phyloP scores from a whole-genome alignment of 2,329 filamentous ascomycete species.

The Diplodia corticola region DNA sequence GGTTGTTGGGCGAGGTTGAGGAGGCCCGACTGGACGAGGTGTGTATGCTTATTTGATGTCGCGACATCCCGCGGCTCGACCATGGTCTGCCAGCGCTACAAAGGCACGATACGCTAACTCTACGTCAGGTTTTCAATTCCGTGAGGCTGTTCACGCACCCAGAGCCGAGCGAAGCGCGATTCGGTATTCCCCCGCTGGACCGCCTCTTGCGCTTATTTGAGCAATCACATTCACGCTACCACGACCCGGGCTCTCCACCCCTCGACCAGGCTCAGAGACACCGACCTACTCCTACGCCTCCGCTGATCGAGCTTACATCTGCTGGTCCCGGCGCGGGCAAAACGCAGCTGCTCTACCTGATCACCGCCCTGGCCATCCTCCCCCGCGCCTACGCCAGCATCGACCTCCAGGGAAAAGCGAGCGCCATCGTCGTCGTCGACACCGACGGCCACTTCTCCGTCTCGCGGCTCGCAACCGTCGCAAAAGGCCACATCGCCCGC shows the following conservation, averaged over 20 bases:
- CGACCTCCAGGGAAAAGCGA: constrained; percentile 47
- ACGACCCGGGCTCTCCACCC: constrained; percentile 21
- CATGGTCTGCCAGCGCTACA: not conserved
- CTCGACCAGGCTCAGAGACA: not conserved
- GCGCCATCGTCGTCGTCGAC: constrained; percentile 58
- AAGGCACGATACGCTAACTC: not conserved
- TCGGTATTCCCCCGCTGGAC: constrained; percentile 53
- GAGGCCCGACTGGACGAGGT: constrained; percentile 45
- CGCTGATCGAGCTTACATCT: constrained; percentile 57
- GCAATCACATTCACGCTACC: constrained; percentile 23
- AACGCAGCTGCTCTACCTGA: constrained; percentile 59
- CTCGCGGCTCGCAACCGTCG: constrained; percentile 45
- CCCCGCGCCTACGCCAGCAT: constrained; percentile 39
- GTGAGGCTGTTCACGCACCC: constrained; percentile 33
- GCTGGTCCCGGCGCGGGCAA: constrained; percentile 55
- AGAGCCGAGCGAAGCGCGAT: constrained; percentile 27
- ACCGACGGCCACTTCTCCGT: constrained; percentile 57
- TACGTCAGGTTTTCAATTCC: constrained; percentile 43
- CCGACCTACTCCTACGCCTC: constrained; percentile 25
- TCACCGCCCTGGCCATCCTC: constrained; percentile 54
- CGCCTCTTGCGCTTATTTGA: constrained; percentile 30
- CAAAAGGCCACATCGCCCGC: constrained; percentile 32
- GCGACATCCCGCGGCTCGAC: not conserved
- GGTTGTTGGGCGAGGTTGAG: constrained; percentile 47
- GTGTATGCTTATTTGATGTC: constrained; percentile 26